Base-by-base conservation (phyloP, 1,139 yeast species). In the Blastobotrys malaysiensis region DNA sequence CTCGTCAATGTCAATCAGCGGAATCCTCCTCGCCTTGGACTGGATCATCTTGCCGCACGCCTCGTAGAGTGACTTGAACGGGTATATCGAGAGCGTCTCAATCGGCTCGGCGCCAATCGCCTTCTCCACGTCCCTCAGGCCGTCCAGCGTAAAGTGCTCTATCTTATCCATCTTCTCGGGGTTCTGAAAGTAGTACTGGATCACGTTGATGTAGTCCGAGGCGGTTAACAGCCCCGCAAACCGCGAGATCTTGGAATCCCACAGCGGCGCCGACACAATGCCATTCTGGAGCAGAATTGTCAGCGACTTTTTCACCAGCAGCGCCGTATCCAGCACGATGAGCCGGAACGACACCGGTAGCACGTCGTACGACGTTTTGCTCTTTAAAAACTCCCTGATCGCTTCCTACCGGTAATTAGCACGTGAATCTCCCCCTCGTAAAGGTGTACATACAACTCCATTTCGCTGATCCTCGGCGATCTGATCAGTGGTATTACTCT, bases 191-290 rank as follows among this genome's bases (percentile, higher is more conserved):
- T 91, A 93, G 73, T 93, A 93, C 69, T 93, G 97, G 60, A 95
- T 89, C 51, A 93, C 98, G 65, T 93, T 93, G 62, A 93, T 88
- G 69, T 91, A 95, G 73, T 95, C 99, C 47, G 88, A 82, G 27
- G 96, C 85, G 2, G 98, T 93, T 67, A 95, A 76, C 59, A 95
- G 78, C 3, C 99, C 99, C 1, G 98, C 98, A 74, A 93, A 95
- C 63, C 88, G 78, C 19, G 96, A 86, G 5, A 88, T 85, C 66
- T 86, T 82, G 56, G 90, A 86, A 70, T 93, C 88, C 99, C 99
- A 95, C 57, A 95, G 76, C 2, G 99, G 99, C 2, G 99, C 99
- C 50, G 95, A 86, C 31, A 95, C 97, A 64, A 95, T 89, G 67
- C 89, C 88, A 69, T 95, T 95, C 68, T 95, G 99, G 53, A 93